Evolutionary conservation across 2,329 filamentous ascomycete species (phyloP), one percentile per base, ranked within the genome.

Genomic region (Alternaria ethzedia): DNA sequence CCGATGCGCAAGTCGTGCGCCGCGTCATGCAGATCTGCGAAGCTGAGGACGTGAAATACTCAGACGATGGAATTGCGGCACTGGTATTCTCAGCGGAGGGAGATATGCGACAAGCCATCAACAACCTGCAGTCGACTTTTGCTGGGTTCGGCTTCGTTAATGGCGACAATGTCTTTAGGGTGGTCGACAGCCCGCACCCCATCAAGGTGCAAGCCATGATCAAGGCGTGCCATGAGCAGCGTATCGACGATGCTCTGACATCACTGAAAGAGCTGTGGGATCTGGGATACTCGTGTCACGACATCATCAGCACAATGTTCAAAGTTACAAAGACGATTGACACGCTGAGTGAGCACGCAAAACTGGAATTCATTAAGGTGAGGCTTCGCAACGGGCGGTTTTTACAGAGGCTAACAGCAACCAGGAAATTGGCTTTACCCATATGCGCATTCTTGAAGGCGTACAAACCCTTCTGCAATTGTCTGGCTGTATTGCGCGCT

Each of bases 261-360:
- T 89, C 87, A 5, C 82, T 99, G 68, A 92, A 93, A 71, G 96
- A 98, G 83, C 85, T 99, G 45, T 99, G 96, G 95, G 89, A 91
- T 64, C 83, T 98, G 64, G 96, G 96, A 13, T 99, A 99, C 83
- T 97, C 93, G n/a, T 96, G 93, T 72, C 95, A 99, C 83, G 96
- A 99, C 80, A 97, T 99, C 73, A 96, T 99, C 80, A 96, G 92
- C 82, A 99, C 95, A 65, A 99, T 99, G 96, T 98, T 99, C 86
- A 90, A 91, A 76, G 96, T 99, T 64, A 98, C 96, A 49, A 99
- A 98, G 85, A 96, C 94, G 2, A 94, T 98, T 63, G 92, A 93
- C 2, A 93, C 91, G 2, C 83, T 99, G 60, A 96, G 93, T 70
- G 96, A 99, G 82, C 94, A 98, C 80, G 90, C 94, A 15, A 97